phyloP scores from a whole-genome alignment of 495 filamentous ascomycete species.

The Aspergillus carlsbadensis region DNA sequence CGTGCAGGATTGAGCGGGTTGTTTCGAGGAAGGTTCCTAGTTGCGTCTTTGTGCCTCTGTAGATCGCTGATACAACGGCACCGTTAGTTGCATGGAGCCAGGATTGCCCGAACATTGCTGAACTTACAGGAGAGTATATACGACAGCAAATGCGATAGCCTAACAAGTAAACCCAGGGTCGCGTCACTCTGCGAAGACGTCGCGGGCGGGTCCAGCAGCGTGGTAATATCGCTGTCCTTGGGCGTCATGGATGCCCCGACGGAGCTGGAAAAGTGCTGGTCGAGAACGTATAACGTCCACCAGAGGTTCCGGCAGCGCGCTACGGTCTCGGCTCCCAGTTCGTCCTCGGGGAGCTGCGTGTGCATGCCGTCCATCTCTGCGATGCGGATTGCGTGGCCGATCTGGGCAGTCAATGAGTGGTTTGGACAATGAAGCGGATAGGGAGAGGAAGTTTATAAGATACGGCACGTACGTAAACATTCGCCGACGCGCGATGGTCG shows the following conservation, averaged over 20 bases:
- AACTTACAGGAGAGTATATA: slow-evolving; percentile 25
- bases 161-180: slow-evolving; percentile 33
- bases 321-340: slow-evolving; percentile 26
- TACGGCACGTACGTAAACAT: slow-evolving; percentile 34
- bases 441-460: too few species aligned
- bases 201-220: slow-evolving; percentile 23
- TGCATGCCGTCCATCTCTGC: slow-evolving; percentile 38
- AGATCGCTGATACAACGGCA: slow-evolving; percentile 11
- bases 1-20: slow-evolving; percentile 34
- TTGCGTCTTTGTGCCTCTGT: slow-evolving; percentile 32
- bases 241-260: slow-evolving; percentile 36
- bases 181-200: slow-evolving; percentile 20
- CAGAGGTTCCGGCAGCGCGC: slow-evolving; percentile 34
- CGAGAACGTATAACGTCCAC: slow-evolving; percentile 42
- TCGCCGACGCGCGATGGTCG: slow-evolving; percentile 32
- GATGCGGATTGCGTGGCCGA: slow-evolving; percentile 40
- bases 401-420: slow-evolving; percentile 15
- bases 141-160: slow-evolving; percentile 28
- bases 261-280: slow-evolving; percentile 35
- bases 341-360: slow-evolving; percentile 34
- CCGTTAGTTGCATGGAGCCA: too few species aligned
- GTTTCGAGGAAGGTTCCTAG: slow-evolving; percentile 33
- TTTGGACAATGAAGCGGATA: too few species aligned
- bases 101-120: background rate
- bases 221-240: slow-evolving; percentile 36